Evolutionary conservation across 129 eudicot genomes (phyloP).

Genomic region (Lactuca sativa): DNA sequence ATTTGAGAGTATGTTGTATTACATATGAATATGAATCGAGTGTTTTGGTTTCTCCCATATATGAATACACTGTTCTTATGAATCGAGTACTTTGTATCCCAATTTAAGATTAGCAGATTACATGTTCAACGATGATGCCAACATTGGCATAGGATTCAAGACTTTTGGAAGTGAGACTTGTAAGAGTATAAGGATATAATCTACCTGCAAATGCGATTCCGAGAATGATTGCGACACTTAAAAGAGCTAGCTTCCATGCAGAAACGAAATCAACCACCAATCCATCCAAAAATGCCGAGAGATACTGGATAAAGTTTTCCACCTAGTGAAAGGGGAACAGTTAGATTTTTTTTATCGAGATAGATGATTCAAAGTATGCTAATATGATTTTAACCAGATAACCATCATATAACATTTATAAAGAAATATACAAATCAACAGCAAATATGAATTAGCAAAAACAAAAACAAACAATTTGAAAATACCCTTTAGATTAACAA

Average conservation of each 20-base stretch:
- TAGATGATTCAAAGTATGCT: conserved; percentile 4
- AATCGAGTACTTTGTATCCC: background rate
- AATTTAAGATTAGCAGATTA: conserved; percentile 24
- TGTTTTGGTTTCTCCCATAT: conserved; percentile 88
- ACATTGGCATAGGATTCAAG: too few relatives aligned
- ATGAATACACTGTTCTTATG: conserved; percentile 90
- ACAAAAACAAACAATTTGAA: too few relatives aligned
- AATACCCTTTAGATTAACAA: too few relatives aligned
- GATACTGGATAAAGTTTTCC: conserved; percentile 96
- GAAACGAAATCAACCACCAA: conserved; percentile 94
- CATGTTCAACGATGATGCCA: conserved; percentile 70
- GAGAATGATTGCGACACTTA: too few relatives aligned
- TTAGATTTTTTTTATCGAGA: background rate
- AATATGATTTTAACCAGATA: background rate
- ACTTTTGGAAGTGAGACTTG: too few relatives aligned
- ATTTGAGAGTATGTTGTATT: conserved; percentile 84
- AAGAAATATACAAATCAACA: too few relatives aligned
- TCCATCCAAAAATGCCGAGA: conserved; percentile 95
- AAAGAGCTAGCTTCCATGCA: too few relatives aligned
- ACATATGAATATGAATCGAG: conserved; percentile 89
- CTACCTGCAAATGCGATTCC: too few relatives aligned
- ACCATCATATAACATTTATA: too few relatives aligned
- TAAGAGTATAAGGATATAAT: too few relatives aligned
- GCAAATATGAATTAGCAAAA: too few relatives aligned
- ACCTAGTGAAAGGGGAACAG: conserved; percentile 44